phyloP scores from a whole-genome alignment of 2,329 filamentous ascomycete species.

The Aotearoamyces nothofagi region DNA sequence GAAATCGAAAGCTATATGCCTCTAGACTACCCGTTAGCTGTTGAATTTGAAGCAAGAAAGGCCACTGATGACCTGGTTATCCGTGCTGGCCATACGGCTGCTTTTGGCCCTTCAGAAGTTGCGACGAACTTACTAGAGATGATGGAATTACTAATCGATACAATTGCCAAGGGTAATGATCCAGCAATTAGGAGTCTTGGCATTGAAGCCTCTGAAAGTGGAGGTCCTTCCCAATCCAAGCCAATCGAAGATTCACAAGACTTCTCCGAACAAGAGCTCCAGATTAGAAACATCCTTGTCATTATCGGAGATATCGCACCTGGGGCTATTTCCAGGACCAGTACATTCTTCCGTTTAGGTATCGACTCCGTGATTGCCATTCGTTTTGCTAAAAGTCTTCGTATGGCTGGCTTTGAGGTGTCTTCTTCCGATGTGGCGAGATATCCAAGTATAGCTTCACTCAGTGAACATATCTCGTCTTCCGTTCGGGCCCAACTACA shows the following conservation, averaged over 20 bases:
- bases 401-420: too few species aligned
- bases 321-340: slow-evolving; percentile 14
- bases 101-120: slow-evolving; percentile 12
- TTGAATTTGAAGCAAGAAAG: slow-evolving; percentile 19
- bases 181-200: slow-evolving; percentile 12
- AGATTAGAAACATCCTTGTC: slow-evolving; percentile 12
- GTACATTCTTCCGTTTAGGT: slow-evolving; percentile 21
- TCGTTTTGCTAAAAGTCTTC: too few species aligned
- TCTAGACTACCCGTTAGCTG: slow-evolving; percentile 20
- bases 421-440: too few species aligned
- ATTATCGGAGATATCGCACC: slow-evolving; percentile 13
- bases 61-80: slow-evolving; percentile 11
- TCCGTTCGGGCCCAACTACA: too few species aligned
- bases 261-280: slow-evolving; percentile 12
- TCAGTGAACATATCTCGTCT: too few species aligned
- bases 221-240: too few species aligned
- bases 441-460: too few species aligned
- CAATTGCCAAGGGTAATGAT: slow-evolving; percentile 14
- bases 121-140: slow-evolving; percentile 18
- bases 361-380: slow-evolving; percentile 20
- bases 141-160: slow-evolving; percentile 18
- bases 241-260: slow-evolving; percentile 11
- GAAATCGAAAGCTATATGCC: slow-evolving; percentile 21
- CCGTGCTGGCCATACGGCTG: slow-evolving; percentile 14
- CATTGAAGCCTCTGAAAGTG: slow-evolving; percentile 3